These are phyloP conservation scores for Elongisporangium anandrum DNA, from an alignment of 352 stramenopile species.

Conservation along the genomic window DNA sequence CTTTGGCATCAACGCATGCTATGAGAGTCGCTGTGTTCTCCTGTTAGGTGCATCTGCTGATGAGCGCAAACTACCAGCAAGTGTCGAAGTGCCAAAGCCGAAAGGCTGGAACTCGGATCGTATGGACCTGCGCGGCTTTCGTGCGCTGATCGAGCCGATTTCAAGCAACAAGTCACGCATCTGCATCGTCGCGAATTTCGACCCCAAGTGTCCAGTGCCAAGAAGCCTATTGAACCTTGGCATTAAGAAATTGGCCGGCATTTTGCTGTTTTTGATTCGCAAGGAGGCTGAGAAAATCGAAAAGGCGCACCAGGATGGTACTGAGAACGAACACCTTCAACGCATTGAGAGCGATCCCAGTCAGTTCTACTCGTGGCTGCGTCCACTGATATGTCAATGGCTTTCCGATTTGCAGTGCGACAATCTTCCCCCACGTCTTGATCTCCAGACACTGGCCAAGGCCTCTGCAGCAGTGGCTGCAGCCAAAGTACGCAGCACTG, in stretches of 20 bases:
- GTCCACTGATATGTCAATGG: constrained; percentile 59
- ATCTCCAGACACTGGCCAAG: constrained; percentile 6
- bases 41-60: constrained; percentile 59
- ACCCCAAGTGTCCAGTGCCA: constrained; percentile 73
- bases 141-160: constrained; percentile 71
- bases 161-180: constrained; percentile 56
- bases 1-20: constrained; percentile 77
- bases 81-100: constrained; percentile 40
- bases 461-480: not conserved
- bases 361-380: constrained; percentile 74
- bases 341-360: constrained; percentile 65
- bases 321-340: constrained; percentile 45
- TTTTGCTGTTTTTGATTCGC: constrained; percentile 70
- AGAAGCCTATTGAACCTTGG: constrained; percentile 72
- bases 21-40: constrained; percentile 67
- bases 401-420: constrained; percentile 44
- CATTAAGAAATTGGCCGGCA: constrained; percentile 79
- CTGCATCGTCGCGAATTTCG: constrained; percentile 76
- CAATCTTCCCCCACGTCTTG: constrained; percentile 25
- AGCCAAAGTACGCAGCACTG: not conserved
- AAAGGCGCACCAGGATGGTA: constrained; percentile 38
- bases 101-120: constrained; percentile 72
- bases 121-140: constrained; percentile 69
- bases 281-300: constrained; percentile 82
- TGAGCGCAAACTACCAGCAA: constrained; percentile 18